Evolutionary conservation across 495 filamentous ascomycete genomes (phyloP), one percentile per base, ranked within the genome.

Genomic region (Penicillium roqueforti): DNA sequence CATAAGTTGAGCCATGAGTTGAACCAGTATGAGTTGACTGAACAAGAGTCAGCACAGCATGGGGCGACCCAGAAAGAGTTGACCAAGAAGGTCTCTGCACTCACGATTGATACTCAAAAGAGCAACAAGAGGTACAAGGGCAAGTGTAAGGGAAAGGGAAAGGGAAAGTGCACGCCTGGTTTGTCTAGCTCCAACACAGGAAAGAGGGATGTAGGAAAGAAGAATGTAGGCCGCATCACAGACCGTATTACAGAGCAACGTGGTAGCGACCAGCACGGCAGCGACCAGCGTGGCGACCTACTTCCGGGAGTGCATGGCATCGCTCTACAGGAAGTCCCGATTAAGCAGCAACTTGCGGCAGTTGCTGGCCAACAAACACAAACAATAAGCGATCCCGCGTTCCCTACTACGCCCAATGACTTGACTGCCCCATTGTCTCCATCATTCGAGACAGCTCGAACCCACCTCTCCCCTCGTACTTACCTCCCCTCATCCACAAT

Each of bases 381-480:
- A n/a, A n/a, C n/a, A n/a, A n/a, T n/a, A n/a, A n/a, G n/a, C n/a
- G n/a, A 5, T 34, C 37, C 18, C 6, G 7, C n/a, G 11, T 13
- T 20, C 22, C 25, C 48, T 1, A n/a, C 7, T 25, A 40, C 9
- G 7, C 16, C 48, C 6, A 9, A 1, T 34, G 39, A 13, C 28
- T 43, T 43, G 28, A 14, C 4, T 14, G 6, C 13, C 13, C 18
- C 49, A 32, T 16, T 16, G 1, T 22, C 28, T 16, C 3, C 29
- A 22, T 40, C 49, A 16, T 52, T 34, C 16, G 39, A 43, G 37
- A 52, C 49, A 18, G 49, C 49, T 20, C 38, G 29, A 41, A 18
- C 49, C 18, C 19, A 42, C 18, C 6, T 52, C 49, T 42, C 49
- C 16, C 49, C 49, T 25, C 39, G 6, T 4, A 16, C 19, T 13